Evolutionary conservation across 2,329 filamentous ascomycete genomes (phyloP).

Genomic region (Sclerotinia borealis): DNA sequence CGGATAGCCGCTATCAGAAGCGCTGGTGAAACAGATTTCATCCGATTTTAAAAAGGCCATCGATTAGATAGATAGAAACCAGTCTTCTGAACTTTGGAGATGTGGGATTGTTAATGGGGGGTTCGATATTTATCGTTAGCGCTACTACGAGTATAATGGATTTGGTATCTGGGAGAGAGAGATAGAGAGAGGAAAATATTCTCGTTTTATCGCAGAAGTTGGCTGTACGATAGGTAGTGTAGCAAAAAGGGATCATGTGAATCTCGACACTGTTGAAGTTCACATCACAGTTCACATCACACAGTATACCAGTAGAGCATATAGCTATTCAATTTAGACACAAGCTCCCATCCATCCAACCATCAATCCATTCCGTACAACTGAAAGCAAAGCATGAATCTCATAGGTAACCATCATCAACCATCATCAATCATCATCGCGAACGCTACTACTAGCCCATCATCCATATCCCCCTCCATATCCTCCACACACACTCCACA

Average conservation of each 20-base stretch:
- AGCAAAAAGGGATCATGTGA: not conserved
- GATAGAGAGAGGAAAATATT: too few relatives aligned
- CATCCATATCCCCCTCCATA: not conserved
- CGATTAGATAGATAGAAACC: not conserved
- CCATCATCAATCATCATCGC: not conserved
- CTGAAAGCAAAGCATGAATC: not conserved
- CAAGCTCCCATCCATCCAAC: not conserved
- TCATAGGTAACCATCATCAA: not conserved
- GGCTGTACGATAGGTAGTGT: not conserved
- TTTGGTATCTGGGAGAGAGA: too few relatives aligned
- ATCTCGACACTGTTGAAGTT: not conserved
- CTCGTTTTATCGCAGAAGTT: too few relatives aligned
- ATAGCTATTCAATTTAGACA: too few relatives aligned
- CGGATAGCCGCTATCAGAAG: not conserved
- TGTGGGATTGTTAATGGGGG: not conserved
- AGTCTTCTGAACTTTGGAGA: not conserved
- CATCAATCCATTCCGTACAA: too few relatives aligned
- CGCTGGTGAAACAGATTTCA: not conserved
- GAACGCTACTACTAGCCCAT: too few relatives aligned
- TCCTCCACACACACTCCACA: not conserved
- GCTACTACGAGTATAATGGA: too few relatives aligned
- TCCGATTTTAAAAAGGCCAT: not conserved
- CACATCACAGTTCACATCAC: too few relatives aligned
- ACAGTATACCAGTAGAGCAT: too few relatives aligned
- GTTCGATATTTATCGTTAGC: not conserved